Evolutionary conservation across 164 flowering plant species (phyloP).

Genomic region (Piper longum): DNA sequence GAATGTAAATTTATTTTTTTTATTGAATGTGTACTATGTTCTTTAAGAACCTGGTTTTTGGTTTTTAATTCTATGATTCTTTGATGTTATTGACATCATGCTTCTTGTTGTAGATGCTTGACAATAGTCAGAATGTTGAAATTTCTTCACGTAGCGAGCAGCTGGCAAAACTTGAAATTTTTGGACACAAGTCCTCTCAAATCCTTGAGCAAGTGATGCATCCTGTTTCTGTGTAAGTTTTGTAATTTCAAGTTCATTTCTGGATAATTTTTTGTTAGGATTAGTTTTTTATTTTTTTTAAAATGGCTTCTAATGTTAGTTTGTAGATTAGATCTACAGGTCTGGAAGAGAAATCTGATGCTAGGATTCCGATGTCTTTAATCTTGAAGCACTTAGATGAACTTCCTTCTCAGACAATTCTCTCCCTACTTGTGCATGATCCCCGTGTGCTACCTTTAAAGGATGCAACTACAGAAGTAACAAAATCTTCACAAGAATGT

Average conservation of each 20-base stretch:
- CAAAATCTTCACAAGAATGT: slow-evolving; percentile 4
- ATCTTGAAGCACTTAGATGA: slow-evolving; percentile 29
- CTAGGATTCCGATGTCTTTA: slow-evolving; percentile 9
- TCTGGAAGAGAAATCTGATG: slow-evolving; percentile 9
- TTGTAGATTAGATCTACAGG: slow-evolving; percentile 20
- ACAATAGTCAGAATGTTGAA: slow-evolving; percentile 22
- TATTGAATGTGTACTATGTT: neutral
- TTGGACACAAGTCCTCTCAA: slow-evolving; percentile 51
- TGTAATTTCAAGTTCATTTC: neutral
- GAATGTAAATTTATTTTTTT: neutral
- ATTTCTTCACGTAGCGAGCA: slow-evolving; percentile 62
- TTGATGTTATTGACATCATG: neutral
- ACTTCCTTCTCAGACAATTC: slow-evolving; percentile 33
- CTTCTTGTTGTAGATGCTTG: slow-evolving; percentile 30
- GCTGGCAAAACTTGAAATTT: slow-evolving; percentile 57
- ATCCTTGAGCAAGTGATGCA: slow-evolving; percentile 52
- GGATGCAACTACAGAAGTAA: slow-evolving; percentile 13
- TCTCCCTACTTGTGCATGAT: slow-evolving; percentile 50
- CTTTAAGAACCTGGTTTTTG: neutral
- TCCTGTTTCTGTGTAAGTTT: slow-evolving; percentile 41
- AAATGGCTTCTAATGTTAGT: slow-evolving; percentile 25
- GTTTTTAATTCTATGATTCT: neutral
- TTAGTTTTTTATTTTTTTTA: slow-evolving; percentile 6
- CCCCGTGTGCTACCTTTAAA: slow-evolving; percentile 36
- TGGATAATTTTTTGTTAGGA: neutral